Base-by-base conservation (phyloP, 2,329 filamentous ascomycete species). In the Cercospora zeina region DNA sequence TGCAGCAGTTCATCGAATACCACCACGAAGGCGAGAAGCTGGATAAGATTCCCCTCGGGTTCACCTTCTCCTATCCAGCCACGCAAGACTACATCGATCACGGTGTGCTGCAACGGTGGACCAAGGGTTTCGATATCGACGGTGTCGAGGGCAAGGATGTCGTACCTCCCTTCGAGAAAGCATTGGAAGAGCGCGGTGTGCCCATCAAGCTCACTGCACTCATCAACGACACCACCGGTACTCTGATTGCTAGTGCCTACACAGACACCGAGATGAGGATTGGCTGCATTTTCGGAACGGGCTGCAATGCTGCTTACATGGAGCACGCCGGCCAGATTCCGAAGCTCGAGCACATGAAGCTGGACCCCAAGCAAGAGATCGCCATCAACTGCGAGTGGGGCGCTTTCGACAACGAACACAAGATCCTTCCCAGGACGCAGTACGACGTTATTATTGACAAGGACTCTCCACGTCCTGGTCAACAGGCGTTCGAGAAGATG, bases 371-470 rank as follows among this genome's bases (percentile, higher is more conserved):
- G 27, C 71, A 74, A 61, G 89, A 95, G 67, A 96, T 97, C 83
- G 92, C 91, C 57, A 96, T 97, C 80, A 97, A 97, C 82, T 97
- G 93, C 81, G 93, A 97, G 77, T 97, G 93, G 85, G 93, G 93
- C 68, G 93, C 93, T 34, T 97, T 97, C 73, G 93, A 97, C 77
- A 96, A 96, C 76, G 90, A 96, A 77, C 89, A 93, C 80, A 84
- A 89, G 71, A 89, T 97, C 59, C 87, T 97, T 11, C 93, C 93
- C 11, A 85, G 87, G 59, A 96, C 93, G 27, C 85, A 85, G 62
- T 97, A 77, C 69, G 78, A 80, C 62, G 64, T 75, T 63, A 72
- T 76, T 54, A 77, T 80, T 62, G 77, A 80, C 71, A 73, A 74
- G 49, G 74, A 77, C 59, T 76, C 73, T n/a, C 78, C 78, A 4